Base-by-base conservation (phyloP, 345 rosid species). In the Odontarrhena argentea region DNA sequence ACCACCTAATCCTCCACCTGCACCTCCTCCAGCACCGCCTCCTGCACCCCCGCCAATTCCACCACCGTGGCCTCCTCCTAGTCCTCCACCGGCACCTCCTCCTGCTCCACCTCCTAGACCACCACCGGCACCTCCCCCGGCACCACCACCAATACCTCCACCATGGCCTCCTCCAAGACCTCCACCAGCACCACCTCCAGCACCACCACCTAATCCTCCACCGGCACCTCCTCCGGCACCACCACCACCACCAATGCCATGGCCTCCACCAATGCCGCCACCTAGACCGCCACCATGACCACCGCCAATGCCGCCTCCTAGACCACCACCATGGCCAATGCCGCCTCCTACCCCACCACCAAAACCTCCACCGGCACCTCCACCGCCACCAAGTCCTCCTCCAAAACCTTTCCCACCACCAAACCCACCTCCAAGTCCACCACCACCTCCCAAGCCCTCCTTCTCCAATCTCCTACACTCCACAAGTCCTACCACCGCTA, bases 341-440 rank as follows among this genome's bases (percentile, higher is more conserved):
- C 75, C 75, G 14, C 74, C 74, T 6, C 79, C 82, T 11, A 28
- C 8, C 25, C 79, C 80, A 46, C 67, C 79, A 8, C 76, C 77
- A 35, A 35, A 35, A 2, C 78, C 78, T 9, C 56, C 71, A 10
- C 73, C 79, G 0, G 32, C 45, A 35, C 76, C 79, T 3, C 63
- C 65, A 10, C 79, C 78, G 0, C 55, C 78, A 54, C 74, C 78
- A 59, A 73, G 43, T 68, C 24, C 71, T 64, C 25, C 78, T 6
- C 68, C 67, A 37, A 77, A 75, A 22, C 76, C 78, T 41, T 68
- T 73, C 2, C 58, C 57, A 3, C 75, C 83, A 24, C 73, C 80
- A 34, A 63, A 54, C 0, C 70, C 82, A 32, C 85, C 85, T 0
- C 64, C 67, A 11, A 67, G 72, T 8, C 70, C 81, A 5, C 53